Base-by-base conservation (phyloP, 257 asterid genomes). In the Nemophila menziesii region DNA sequence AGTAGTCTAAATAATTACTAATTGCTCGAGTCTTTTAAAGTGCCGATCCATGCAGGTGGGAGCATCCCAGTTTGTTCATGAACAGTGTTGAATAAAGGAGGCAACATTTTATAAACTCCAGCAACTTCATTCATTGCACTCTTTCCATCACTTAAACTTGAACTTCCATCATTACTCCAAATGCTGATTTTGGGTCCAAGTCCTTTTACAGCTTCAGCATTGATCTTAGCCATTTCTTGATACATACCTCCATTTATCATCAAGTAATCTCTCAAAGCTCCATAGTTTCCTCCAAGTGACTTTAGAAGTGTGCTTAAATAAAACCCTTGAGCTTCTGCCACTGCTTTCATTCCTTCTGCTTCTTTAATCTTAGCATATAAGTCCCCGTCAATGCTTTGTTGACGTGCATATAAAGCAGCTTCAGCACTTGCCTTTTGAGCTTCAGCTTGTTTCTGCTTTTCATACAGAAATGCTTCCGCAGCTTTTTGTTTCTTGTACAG, bases 41-140 rank as follows among this genome's bases (percentile, higher is more conserved):
- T 39, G 4, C 44, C 44, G 22, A 39, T 39, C 44, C 44, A 39
- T 16, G 44, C 21, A 16, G 44, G 44, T 5, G 44, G 44, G 10
- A 39, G 13, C 22, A 39, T 39, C 21, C 44, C 44, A 4, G 44
- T 39, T 20, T 39, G 44, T 13, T 39, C 44, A 39, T 39, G 11
- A 22, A 39, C 44, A 2, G 44, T 39, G 15, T 39, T 39, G 14
- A 39, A 39, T 22, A 39, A 39, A 16, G 44, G 44, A 6, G 44
- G 44, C 22, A 39, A 5, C 44, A 39, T 39, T 20, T 39, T 39
- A 16, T 39, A 39, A 8, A 39, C 44, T 22, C 44, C 44, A 16
- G 44, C 44, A 5, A 39, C 20, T 39, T 39, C 44, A 20, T 39
- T 39, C 44, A 39, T 39, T 20, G 44, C 44, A 39, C 18, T 39